Conservation (phyloP, 108 stramenopile species). For the Cyclotella atomus region DNA sequence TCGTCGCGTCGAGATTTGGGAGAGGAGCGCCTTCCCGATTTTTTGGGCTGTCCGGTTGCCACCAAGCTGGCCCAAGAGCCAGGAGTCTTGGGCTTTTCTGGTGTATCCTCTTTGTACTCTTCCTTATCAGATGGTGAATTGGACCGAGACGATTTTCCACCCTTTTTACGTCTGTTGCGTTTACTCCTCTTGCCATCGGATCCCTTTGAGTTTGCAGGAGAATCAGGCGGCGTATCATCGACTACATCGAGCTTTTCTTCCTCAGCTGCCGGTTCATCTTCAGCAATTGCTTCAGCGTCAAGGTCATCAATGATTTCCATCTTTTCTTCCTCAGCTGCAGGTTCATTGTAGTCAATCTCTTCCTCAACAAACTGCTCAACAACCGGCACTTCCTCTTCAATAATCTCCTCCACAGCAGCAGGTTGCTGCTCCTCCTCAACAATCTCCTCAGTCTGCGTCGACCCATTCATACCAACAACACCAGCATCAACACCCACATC, state of each 20-base stretch:
- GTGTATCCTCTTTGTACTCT: slow-evolving; percentile 26
- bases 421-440: no score
- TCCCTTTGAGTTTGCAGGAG: slow-evolving; percentile 17
- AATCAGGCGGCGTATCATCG: slow-evolving; percentile 17
- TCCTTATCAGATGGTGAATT: slow-evolving; percentile 35
- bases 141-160: slow-evolving; percentile 52
- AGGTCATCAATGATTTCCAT: slow-evolving; percentile 18
- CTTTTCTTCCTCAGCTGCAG: slow-evolving; percentile 44
- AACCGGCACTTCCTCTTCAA: slow-evolving; percentile 11
- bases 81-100: slow-evolving; percentile 57
- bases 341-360: slow-evolving; percentile 35
- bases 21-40: slow-evolving; percentile 26
- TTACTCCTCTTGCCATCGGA: slow-evolving; percentile 32
- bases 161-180: slow-evolving; percentile 32
- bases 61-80: slow-evolving; percentile 88
- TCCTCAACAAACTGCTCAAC: slow-evolving; percentile 8
- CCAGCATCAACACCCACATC: slow-evolving; percentile 35
- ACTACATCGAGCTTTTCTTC: slow-evolving; percentile 47
- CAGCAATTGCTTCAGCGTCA: slow-evolving; percentile 15
- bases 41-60: slow-evolving; percentile 54
- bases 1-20: slow-evolving; percentile 28
- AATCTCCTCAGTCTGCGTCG: no score
- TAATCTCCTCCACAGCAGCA: no score
- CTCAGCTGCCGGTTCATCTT: slow-evolving; percentile 30
- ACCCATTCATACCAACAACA: no score